Percentiles rank a stretch among this genome's conserved stretches.
Conservation (phyloP, 768 basidiomycete genomes). For the Kwoniella dejecticola region DNA sequence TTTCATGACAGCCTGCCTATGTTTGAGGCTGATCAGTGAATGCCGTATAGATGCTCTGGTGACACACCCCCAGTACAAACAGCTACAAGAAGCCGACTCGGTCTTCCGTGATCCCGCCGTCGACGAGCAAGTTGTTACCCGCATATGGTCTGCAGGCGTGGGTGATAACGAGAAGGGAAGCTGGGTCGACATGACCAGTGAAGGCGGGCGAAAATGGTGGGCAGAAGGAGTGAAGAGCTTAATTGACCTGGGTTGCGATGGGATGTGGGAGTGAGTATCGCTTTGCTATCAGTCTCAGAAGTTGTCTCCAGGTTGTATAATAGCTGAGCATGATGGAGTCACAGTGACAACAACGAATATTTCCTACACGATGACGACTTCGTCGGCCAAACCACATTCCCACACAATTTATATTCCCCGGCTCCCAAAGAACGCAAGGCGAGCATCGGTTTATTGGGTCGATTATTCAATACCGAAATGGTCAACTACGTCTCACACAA, state of each 20-base stretch:
- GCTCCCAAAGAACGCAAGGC: slow-evolving; percentile 18
- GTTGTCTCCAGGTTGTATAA: too few relatives aligned
- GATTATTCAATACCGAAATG: slow-evolving; percentile 51
- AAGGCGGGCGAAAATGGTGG: slow-evolving; percentile 53
- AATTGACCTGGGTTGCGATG: slow-evolving; percentile 50
- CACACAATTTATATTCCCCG: slow-evolving; percentile 22
- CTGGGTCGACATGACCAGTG: slow-evolving; percentile 53
- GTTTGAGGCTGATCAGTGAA: too few relatives aligned
- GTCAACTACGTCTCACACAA: slow-evolving; percentile 44
- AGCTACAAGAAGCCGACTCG: slow-evolving; percentile 35
- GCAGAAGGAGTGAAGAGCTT: slow-evolving; percentile 44
- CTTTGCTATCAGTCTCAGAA: background rate
- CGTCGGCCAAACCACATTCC: slow-evolving; percentile 29
- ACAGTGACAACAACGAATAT: slow-evolving; percentile 56
- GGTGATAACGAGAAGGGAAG: slow-evolving; percentile 45
- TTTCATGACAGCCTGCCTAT: background rate
- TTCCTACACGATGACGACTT: slow-evolving; percentile 48
- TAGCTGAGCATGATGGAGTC: too few relatives aligned
- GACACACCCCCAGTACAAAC: slow-evolving; percentile 46
- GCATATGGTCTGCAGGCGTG: slow-evolving; percentile 49
- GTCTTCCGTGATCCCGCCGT: slow-evolving; percentile 48
- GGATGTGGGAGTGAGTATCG: slow-evolving; percentile 53
- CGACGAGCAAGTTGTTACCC: slow-evolving; percentile 35
- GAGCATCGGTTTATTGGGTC: slow-evolving; percentile 45
- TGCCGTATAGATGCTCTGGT: slow-evolving; percentile 34